Conservation (phyloP, 2,329 filamentous ascomycete genomes). For the Arthrinium puccinioides region DNA sequence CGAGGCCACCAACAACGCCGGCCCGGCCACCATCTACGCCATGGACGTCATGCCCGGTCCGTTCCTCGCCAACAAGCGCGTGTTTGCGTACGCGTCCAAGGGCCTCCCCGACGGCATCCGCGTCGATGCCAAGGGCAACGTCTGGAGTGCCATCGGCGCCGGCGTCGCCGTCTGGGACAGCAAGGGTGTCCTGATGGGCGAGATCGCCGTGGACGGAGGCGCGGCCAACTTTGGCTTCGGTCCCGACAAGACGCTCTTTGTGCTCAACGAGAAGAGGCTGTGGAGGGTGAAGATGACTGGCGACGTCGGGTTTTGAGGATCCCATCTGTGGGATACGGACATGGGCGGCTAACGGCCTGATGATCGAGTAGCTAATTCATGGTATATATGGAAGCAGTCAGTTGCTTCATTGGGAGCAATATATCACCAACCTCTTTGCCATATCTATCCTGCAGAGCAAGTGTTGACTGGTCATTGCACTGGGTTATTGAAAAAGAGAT, state of each 20-base stretch:
- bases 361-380: too few species aligned
- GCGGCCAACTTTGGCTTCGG: slow-evolving; percentile 8
- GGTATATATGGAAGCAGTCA: too few species aligned
- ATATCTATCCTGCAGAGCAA: too few species aligned
- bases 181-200: slow-evolving; percentile 5
- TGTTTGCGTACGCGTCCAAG: slow-evolving; percentile 7
- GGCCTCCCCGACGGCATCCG: slow-evolving; percentile 7
- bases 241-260: slow-evolving; percentile 5
- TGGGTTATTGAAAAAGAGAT: too few species aligned
- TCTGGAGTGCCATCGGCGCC: slow-evolving; percentile 6
- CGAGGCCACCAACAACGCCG: neutral
- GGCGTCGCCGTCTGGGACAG: slow-evolving; percentile 7
- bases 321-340: too few species aligned
- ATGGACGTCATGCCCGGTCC: slow-evolving; percentile 4
- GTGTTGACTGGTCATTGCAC: too few species aligned
- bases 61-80: slow-evolving; percentile 6
- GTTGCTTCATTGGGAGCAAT: too few species aligned
- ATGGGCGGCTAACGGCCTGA: too few species aligned
- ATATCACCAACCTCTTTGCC: too few species aligned
- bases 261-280: slow-evolving; percentile 5
- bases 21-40: slow-evolving; percentile 5
- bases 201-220: slow-evolving; percentile 5
- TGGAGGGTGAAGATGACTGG: slow-evolving; percentile 5
- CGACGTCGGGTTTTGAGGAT: too few species aligned
- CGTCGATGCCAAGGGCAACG: slow-evolving; percentile 6